Base-by-base conservation (phyloP, 2,329 filamentous ascomycete species). In the Metarhizium anisopliae region DNA sequence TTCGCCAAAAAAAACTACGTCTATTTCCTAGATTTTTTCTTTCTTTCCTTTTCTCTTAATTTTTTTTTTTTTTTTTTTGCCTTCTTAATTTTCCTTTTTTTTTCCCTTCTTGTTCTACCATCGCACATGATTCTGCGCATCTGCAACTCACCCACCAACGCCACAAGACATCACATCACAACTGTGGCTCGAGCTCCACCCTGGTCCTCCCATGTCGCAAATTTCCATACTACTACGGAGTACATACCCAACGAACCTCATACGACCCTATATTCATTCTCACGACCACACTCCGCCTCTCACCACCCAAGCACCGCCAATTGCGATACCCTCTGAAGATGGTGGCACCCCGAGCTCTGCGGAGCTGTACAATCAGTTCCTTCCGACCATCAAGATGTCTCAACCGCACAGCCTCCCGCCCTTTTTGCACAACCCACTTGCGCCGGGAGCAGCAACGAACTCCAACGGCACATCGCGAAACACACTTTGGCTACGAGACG, bases 401-500 rank as follows among this genome's bases (percentile, higher is more conserved):
- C 45, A 36, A 54, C 40, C 56, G 57, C n/a, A 52, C 57, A 32
- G 55, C 57, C 45, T 40, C 52, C 8, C 69, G 68, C 13, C 54
- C 64, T 29, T 68, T 72, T 55, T 67, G 59, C 58, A 65, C 63
- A 49, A 64, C 63, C 58, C 62, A 63, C 53, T 49, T 58, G 51
- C 63, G 64, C 60, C 58, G 59, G 40, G 56, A 60, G 57, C 58
- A 54, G 53, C 58, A 36, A 52, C 56, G 58, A 51, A 65, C 63
- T 43, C 59, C 68, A 42, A 66, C 67, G 4, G 60, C 69, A 25
- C 76, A 82, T 50, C 78, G 79, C 57, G 86, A 86, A 59, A 96
- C 92, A 52, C 91, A 96, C 74, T 96, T 96, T 71, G 92, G 92
- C 53, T 96, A 90, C 70, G 82, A 92, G 73, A 93, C 89, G 47